These are phyloP conservation scores for Picea glauca DNA, from an alignment of 75 land plant genomes.

Conservation along the genomic window DNA sequence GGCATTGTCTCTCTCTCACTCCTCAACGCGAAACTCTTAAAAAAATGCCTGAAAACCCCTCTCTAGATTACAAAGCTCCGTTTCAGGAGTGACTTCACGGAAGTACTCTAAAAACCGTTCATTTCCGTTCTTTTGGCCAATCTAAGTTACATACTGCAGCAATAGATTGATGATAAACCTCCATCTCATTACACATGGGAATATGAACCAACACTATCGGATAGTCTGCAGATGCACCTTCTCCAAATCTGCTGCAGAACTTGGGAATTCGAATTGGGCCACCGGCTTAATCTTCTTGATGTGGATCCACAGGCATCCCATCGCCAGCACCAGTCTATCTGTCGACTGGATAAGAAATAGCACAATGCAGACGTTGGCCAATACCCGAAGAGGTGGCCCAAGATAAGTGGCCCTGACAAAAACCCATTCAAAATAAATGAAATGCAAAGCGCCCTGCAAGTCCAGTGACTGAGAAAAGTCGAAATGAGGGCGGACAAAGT, in stretches of 20 bases:
- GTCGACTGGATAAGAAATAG: conserved; percentile 76
- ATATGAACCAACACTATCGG: conserved; percentile 85
- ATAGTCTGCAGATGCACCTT: conserved; percentile 6
- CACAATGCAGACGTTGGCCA: conserved; percentile 66
- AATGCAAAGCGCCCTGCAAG: no score
- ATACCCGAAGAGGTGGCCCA: no score
- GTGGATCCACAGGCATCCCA: conserved; percentile 87
- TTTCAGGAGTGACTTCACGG: no score
- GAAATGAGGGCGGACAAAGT: conserved; percentile 24
- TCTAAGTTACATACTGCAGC: conserved; percentile 48
- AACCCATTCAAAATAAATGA: no score
- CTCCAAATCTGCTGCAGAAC: no score
- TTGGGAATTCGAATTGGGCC: conserved; percentile 21
- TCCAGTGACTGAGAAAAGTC: no score
- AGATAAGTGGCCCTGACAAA: no score
- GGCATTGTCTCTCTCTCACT: no score
- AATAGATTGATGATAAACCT: conserved; percentile 69
- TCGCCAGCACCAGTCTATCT: conserved; percentile 55
- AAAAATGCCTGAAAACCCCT: no score
- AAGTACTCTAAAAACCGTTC: no score
- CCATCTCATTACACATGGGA: conserved; percentile 79
- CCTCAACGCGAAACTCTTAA: no score
- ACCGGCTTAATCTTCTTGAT: conserved; percentile 55
- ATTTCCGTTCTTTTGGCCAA: conserved; percentile 48
- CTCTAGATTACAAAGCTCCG: no score